Base-by-base conservation (phyloP, 192 early-diverging fungal species). In the Coemansia sp. region DNA sequence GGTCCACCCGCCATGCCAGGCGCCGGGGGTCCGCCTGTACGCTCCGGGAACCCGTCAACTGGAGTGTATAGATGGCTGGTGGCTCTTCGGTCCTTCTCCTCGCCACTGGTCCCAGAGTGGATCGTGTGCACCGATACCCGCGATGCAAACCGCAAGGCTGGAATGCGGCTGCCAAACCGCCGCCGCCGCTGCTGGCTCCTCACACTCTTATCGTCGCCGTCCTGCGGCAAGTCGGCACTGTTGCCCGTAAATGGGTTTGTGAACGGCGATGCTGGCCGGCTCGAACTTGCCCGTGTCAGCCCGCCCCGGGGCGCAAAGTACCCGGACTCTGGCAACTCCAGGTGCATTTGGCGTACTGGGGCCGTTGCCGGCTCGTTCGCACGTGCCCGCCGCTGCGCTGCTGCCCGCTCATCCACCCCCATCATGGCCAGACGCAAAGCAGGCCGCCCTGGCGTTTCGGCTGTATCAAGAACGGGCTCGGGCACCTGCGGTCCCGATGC, bases 291-390 rank as follows among this genome's bases (percentile, higher is more conserved):
- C 14, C 62, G 54, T 12, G 38, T 14, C 2, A 65, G 19, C 39
- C 14, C 35, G 27, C 13, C 56, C 2, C 67, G 55, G 2, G 67
- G 51, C 20, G 67, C 67, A 64, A 71, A 71, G 48, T 71, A 71
- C 17, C 67, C 67, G 4, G 47, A 51, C 4, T 49, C 41, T 4
- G 67, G 67, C 47, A 71, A 47, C 32, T 59, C 60, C 30, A 60
- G 12, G 23, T 28, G 37, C 14, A 35, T 11, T 30, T 40, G 14
- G 28, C 36, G 30, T 4, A 56, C 52, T 0, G 67, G 67, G 13
- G 67, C 67, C 1, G 67, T 71, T 0, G 44, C 40, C 13, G 67
- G 52, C 20, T 62, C 51, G 17, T 46, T 38, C 13, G 38, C 30
- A 9, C 29, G 49, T 9, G 44, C 46, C 7, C 47, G 44, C 7